These are phyloP conservation scores for Hansenula sp. DNA, from an alignment of 1,139 yeast species.

Conservation along the genomic window DNA sequence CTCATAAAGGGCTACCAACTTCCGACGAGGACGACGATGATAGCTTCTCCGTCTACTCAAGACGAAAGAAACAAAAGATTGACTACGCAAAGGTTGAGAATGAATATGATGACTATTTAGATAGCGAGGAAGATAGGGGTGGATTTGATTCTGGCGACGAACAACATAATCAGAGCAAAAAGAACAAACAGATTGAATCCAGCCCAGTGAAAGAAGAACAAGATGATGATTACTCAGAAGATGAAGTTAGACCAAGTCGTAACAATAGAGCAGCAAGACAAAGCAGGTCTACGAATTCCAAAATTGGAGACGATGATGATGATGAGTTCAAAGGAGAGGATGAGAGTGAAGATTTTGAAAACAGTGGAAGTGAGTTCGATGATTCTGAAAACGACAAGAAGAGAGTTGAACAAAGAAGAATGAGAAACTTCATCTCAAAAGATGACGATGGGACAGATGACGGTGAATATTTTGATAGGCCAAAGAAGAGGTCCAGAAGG, in stretches of 20 bases:
- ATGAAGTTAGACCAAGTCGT: slow-evolving; percentile 8
- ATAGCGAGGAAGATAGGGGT: slow-evolving; percentile 13
- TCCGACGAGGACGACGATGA: slow-evolving; percentile 11
- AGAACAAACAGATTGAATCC: slow-evolving; percentile 25
- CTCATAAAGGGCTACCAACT: slow-evolving; percentile 3
- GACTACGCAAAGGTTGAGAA: slow-evolving; percentile 29
- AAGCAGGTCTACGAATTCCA: slow-evolving; percentile 1
- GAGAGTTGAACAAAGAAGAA: slow-evolving; percentile 12
- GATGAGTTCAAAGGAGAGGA: slow-evolving; percentile 21
- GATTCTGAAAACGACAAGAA: slow-evolving; percentile 8
- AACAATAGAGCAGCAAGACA: slow-evolving; percentile 2
- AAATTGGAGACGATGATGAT: slow-evolving; percentile 15
- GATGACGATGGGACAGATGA: slow-evolving; percentile 26
- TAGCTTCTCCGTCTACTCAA: slow-evolving; percentile 5
- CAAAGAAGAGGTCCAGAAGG: slow-evolving; percentile 12
- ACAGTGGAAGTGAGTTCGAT: slow-evolving; percentile 4
- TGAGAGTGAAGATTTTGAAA: slow-evolving; percentile 13
- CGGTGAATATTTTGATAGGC: slow-evolving; percentile 10
- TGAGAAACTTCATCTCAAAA: slow-evolving; percentile 21
- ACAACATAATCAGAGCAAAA: slow-evolving; percentile 6
- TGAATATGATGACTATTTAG: slow-evolving; percentile 27
- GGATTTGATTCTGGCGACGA: no score
- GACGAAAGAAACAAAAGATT: slow-evolving; percentile 17
- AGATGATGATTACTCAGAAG: slow-evolving; percentile 33
- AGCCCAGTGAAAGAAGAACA: slow-evolving; percentile 10